A percentile compares a stretch with the other conserved stretches of the same genome.
Conservation (phyloP, 495 filamentous ascomycete species). For the Penicillium steckii region DNA sequence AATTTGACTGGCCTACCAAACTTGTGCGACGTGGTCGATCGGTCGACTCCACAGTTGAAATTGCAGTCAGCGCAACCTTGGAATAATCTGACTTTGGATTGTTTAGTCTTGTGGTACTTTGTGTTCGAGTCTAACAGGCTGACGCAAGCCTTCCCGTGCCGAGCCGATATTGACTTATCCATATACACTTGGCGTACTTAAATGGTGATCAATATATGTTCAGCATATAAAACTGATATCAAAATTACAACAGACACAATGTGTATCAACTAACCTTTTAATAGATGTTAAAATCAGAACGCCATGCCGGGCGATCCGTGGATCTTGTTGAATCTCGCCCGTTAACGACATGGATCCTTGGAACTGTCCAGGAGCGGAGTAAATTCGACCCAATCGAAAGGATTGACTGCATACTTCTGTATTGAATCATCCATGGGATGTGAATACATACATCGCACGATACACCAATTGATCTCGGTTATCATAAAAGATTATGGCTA, state of each 20-base stretch:
- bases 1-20: not conserved
- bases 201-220: too few relatives aligned
- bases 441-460: slow-evolving; percentile 1
- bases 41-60: not conserved
- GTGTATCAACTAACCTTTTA: too few relatives aligned
- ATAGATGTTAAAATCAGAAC: not conserved
- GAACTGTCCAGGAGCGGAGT: slow-evolving; percentile 9
- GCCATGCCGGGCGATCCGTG: slow-evolving; percentile 4
- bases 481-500: too few relatives aligned
- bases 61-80: too few relatives aligned
- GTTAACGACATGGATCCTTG: not conserved
- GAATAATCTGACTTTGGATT: not conserved
- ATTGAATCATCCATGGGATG: slow-evolving; percentile 4
- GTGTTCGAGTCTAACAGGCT: not conserved
- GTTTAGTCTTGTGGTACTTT: not conserved
- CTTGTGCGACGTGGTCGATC: not conserved
- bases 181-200: too few relatives aligned
- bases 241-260: too few relatives aligned
- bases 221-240: too few relatives aligned
- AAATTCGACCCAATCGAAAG: slow-evolving; percentile 15
- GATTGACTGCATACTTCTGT: not conserved
- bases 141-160: not conserved
- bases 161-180: not conserved
- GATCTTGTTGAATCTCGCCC: not conserved
- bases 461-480: not conserved